Percentiles rank a stretch among this genome's conserved stretches.
Conservation (phyloP, 169 alveolate species). For the Perkinsus marinus region DNA sequence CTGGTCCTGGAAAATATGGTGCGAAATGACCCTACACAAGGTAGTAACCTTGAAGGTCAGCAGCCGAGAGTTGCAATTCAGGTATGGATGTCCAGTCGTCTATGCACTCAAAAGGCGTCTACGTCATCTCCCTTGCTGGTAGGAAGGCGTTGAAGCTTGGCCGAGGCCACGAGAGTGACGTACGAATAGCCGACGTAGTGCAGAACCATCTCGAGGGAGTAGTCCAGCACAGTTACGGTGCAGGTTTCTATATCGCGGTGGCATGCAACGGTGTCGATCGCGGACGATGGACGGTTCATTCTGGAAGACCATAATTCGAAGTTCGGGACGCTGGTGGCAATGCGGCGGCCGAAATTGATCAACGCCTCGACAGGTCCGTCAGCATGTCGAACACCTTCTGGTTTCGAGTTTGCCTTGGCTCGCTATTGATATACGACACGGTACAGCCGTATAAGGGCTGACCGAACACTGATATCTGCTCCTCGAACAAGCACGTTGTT, state of each 20-base stretch:
- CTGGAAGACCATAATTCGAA: conserved; percentile 83
- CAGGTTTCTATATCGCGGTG: conserved; percentile 75
- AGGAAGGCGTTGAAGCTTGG: conserved; percentile 66
- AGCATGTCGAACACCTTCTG: too few relatives aligned
- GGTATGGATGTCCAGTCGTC: conserved; percentile 3
- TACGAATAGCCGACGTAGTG: conserved; percentile 70
- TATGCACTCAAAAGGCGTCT: conserved; percentile 48
- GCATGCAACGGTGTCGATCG: conserved; percentile 72
- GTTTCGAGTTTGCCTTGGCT: too few relatives aligned
- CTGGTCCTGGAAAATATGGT: conserved; percentile 52
- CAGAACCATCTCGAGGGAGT: too few relatives aligned
- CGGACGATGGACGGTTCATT: conserved; percentile 66
- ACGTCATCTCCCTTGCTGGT: conserved; percentile 55
- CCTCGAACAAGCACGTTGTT: too few relatives aligned
- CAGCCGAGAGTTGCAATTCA: too few relatives aligned
- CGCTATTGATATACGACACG: too few relatives aligned
- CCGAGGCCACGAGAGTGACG: conserved; percentile 86
- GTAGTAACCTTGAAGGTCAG: too few relatives aligned
- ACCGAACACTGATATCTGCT: too few relatives aligned
- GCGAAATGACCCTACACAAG: background rate
- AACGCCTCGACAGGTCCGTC: background rate
- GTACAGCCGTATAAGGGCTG: too few relatives aligned
- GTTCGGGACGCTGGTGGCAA: conserved; percentile 85
- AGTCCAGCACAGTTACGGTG: background rate
- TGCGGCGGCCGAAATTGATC: conserved; percentile 48